These are phyloP conservation scores for Podaxis sp. DNA, from an alignment of 768 basidiomycete genomes.

Conservation along the genomic window DNA sequence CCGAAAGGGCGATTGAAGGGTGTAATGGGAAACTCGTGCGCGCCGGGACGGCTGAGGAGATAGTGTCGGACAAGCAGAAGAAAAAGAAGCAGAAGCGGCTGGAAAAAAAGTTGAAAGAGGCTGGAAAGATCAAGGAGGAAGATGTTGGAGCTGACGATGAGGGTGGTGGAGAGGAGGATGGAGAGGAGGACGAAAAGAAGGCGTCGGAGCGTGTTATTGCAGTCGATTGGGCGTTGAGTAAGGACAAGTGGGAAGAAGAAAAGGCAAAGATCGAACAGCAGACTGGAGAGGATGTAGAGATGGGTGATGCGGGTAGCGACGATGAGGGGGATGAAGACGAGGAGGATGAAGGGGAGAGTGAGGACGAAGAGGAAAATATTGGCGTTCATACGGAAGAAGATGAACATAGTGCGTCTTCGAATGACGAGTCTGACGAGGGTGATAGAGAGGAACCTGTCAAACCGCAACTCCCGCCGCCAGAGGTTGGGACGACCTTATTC, in stretches of 20 bases:
- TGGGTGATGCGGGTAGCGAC: constrained; percentile 31
- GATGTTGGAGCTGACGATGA: constrained; percentile 26
- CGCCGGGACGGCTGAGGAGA: constrained; percentile 55
- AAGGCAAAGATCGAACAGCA: constrained; percentile 52
- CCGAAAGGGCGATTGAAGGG: constrained; percentile 74
- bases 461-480: constrained; percentile 77
- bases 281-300: constrained; percentile 36
- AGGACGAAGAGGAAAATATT: constrained; percentile 35
- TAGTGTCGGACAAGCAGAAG: constrained; percentile 65
- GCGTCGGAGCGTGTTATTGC: constrained; percentile 68
- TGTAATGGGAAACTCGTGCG: constrained; percentile 75
- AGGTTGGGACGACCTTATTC: constrained; percentile 90
- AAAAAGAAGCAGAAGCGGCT: constrained; percentile 59
- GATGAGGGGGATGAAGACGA: constrained; percentile 23
- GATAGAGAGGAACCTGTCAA: constrained; percentile 48
- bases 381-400: constrained; percentile 44
- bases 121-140: constrained; percentile 32
- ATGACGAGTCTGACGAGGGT: constrained; percentile 35
- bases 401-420: constrained; percentile 36
- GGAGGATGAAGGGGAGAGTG: constrained; percentile 22
- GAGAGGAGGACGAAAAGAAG: constrained; percentile 31
- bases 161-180: constrained; percentile 24
- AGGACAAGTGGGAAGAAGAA: constrained; percentile 87
- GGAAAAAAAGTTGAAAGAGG: constrained; percentile 45
- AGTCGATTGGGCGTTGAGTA: constrained; percentile 96